A percentile compares a stretch with the other conserved stretches of the same genome.
Conservation (phyloP, 164 flowering plant genomes). For the Liriodendron chinense region DNA sequence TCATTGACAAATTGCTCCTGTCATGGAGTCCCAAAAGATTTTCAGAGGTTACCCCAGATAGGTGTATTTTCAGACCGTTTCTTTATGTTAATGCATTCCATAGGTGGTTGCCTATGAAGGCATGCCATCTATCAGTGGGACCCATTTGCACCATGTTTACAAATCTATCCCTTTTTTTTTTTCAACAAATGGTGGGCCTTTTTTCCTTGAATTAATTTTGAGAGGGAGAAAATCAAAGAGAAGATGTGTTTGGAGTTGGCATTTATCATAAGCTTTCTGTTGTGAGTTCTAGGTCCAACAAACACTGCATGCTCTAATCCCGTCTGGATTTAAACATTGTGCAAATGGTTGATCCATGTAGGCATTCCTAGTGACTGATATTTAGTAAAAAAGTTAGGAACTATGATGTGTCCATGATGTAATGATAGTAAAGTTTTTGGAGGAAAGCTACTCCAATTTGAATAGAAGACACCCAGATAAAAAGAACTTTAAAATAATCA, state of each 20-base stretch:
- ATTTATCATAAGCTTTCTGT: not conserved
- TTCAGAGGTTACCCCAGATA: slow-evolving; percentile 68
- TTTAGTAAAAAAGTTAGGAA: too few species aligned
- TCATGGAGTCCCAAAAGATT: slow-evolving; percentile 84
- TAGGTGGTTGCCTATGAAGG: too few species aligned
- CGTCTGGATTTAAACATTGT: too few species aligned
- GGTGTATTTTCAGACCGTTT: slow-evolving; percentile 29
- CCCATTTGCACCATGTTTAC: not conserved
- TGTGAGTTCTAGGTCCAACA: not conserved
- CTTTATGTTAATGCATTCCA: not conserved
- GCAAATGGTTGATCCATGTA: not conserved
- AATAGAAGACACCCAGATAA: not conserved
- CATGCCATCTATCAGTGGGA: not conserved
- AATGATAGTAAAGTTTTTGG: not conserved
- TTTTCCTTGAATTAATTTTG: too few species aligned
- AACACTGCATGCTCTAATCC: not conserved
- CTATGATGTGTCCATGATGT: too few species aligned
- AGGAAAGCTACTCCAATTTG: not conserved
- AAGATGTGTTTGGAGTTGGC: not conserved
- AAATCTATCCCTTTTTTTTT: too few species aligned
- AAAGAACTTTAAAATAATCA: too few species aligned
- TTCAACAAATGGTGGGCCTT: too few species aligned
- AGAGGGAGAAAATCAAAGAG: too few species aligned
- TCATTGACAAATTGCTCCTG: slow-evolving; percentile 70
- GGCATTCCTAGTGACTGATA: not conserved